phyloP scores from a whole-genome alignment of 1,284 basidiomycete genomes.

The Leccinum insigne region DNA sequence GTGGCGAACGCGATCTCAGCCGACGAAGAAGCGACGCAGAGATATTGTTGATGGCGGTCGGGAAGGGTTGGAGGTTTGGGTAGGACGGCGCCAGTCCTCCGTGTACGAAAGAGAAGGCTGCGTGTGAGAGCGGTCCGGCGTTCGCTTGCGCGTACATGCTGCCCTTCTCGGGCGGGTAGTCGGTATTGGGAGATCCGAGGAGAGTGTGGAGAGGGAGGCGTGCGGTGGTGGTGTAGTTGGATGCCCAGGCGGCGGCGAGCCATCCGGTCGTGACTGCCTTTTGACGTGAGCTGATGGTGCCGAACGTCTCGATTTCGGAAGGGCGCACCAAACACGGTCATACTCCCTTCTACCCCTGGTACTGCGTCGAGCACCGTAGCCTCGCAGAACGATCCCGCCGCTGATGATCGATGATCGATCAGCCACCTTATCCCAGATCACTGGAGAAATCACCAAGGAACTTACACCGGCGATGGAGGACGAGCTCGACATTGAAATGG shows the following conservation, averaged over 20 bases:
- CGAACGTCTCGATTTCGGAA: slow-evolving; percentile 80
- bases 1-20: slow-evolving; percentile 54
- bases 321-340: slow-evolving; percentile 25
- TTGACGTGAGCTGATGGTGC: slow-evolving; percentile 68
- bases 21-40: slow-evolving; percentile 68
- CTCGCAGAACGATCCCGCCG: too few species aligned
- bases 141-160: slow-evolving; percentile 37
- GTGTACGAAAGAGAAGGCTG: slow-evolving; percentile 85
- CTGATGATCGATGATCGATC: too few species aligned
- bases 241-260: slow-evolving; percentile 82
- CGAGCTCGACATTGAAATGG: too few species aligned
- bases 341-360: too few species aligned
- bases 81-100: slow-evolving; percentile 83
- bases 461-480: too few species aligned
- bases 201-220: slow-evolving; percentile 77
- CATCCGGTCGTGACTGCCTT: slow-evolving; percentile 71
- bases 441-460: too few species aligned
- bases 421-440: too few species aligned
- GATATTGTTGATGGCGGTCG: slow-evolving; percentile 76
- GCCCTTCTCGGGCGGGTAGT: slow-evolving; percentile 52
- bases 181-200: slow-evolving; percentile 69
- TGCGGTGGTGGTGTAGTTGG: slow-evolving; percentile 84
- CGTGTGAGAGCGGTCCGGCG: slow-evolving; percentile 59
- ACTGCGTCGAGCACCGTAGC: too few species aligned
- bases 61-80: slow-evolving; percentile 73